Percentiles rank a stretch among this genome's conserved stretches.
These are phyloP conservation scores for Salvia splendens DNA, from an alignment of 257 asterid genomes.

Conservation along the genomic window DNA sequence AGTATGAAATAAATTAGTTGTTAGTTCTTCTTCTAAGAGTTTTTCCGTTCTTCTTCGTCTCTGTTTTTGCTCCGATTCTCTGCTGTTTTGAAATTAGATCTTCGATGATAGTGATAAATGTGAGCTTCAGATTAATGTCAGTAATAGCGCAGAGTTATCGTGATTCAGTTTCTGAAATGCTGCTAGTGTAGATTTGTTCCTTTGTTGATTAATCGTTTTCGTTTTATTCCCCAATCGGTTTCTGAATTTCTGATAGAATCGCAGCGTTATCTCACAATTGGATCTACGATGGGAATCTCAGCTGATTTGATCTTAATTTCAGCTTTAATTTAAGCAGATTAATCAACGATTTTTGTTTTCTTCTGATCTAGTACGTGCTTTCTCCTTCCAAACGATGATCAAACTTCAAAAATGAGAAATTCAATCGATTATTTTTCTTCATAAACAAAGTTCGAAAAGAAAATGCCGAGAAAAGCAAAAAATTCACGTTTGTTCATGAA, in stretches of 20 bases:
- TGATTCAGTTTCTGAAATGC: slow-evolving; percentile 17
- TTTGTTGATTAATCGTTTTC: not conserved
- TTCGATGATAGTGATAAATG: slow-evolving; percentile 26
- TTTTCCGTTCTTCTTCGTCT: not conserved
- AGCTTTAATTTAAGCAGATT: too few species aligned
- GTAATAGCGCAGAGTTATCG: slow-evolving; percentile 25
- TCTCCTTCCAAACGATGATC: not conserved
- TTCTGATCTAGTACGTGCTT: not conserved
- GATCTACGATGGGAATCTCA: slow-evolving; percentile 19
- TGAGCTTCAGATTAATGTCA: slow-evolving; percentile 25
- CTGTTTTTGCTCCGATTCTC: slow-evolving; percentile 1
- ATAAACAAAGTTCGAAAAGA: not conserved
- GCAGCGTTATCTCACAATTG: slow-evolving; percentile 7
- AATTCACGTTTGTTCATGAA: slow-evolving; percentile 3
- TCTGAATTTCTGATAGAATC: not conserved
- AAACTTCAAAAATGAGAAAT: not conserved
- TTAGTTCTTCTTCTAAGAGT: too few species aligned
- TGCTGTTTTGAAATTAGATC: slow-evolving; percentile 26
- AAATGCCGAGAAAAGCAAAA: not conserved
- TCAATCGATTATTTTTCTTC: not conserved
- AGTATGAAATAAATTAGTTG: slow-evolving; percentile 37
- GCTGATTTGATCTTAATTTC: not conserved
- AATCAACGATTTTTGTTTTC: too few species aligned
- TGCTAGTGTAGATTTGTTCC: not conserved
- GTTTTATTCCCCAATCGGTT: not conserved